Conservation (phyloP, 2,329 filamentous ascomycete genomes). For the Xylariales sp. region DNA sequence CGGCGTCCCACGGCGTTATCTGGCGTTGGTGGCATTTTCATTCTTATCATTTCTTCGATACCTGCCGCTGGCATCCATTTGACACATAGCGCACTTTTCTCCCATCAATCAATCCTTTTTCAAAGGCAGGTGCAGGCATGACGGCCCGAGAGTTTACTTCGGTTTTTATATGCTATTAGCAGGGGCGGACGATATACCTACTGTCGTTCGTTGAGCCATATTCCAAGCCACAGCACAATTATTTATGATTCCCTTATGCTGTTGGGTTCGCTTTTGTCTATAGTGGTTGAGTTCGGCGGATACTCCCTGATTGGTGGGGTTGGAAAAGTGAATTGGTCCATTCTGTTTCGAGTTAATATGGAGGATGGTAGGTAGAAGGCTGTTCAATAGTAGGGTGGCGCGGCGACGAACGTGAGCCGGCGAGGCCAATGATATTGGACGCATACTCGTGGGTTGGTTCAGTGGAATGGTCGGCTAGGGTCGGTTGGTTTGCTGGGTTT, state of each 20-base stretch:
- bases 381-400: conserved; percentile 1
- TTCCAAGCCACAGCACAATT: conserved; percentile 7
- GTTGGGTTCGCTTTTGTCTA: conserved; percentile 17
- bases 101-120: conserved; percentile 1
- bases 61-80: conserved; percentile 38
- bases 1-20: conserved; percentile 45
- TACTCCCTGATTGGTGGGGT: conserved; percentile 3
- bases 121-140: conserved; percentile 4
- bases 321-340: conserved; percentile 21
- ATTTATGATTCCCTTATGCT: neutral
- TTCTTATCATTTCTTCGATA: conserved; percentile 41
- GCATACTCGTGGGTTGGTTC: conserved; percentile 7
- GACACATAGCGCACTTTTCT: neutral
- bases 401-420: conserved; percentile 8
- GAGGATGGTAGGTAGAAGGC: neutral
- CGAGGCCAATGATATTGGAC: conserved; percentile 5
- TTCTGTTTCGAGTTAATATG: conserved; percentile 8
- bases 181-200: conserved; percentile 11
- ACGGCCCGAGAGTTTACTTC: conserved; percentile 7
- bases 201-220: neutral
- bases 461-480: neutral
- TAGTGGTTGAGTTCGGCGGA: conserved; percentile 15
- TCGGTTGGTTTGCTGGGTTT: conserved; percentile 11
- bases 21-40: conserved; percentile 39
- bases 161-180: conserved; percentile 1